These are phyloP conservation scores for Andrographis paniculata DNA, from an alignment of 305 asterid genomes.

Conservation along the genomic window DNA sequence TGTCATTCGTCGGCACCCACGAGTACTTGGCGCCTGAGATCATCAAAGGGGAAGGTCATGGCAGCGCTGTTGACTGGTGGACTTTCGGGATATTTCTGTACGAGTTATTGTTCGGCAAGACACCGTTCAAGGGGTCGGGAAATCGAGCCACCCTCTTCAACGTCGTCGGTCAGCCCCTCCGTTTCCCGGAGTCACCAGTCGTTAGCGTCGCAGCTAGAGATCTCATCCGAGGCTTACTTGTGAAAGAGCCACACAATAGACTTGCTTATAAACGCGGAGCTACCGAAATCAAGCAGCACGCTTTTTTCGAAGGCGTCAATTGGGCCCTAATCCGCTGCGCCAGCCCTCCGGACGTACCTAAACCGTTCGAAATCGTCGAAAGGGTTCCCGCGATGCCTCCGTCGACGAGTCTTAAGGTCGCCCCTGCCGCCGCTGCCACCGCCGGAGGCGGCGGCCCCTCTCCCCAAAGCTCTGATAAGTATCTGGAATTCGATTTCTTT, in stretches of 20 bases:
- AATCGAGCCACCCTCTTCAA: conserved; percentile 84
- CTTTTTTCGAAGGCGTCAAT: conserved; percentile 90
- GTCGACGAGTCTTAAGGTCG: conserved; percentile 31
- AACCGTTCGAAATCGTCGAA: conserved; percentile 68
- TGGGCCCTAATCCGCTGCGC: conserved; percentile 97
- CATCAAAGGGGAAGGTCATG: conserved; percentile 96
- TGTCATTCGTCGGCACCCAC: conserved; percentile 96
- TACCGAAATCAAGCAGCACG: conserved; percentile 89
- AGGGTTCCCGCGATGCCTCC: conserved; percentile 40
- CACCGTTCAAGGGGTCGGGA: conserved; percentile 91
- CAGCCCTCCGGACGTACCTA: conserved; percentile 78
- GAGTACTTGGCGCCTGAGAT: too few relatives aligned
- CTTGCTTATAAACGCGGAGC: conserved; percentile 92
- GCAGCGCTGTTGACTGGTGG: conserved; percentile 99
- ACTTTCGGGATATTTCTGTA: conserved; percentile 80
- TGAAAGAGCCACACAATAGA: conserved; percentile 85
- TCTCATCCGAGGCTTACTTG: conserved; percentile 73
- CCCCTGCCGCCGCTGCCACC: conserved; percentile 18
- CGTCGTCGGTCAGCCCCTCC: conserved; percentile 84
- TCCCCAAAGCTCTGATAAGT: conserved; percentile 42
- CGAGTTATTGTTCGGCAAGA: conserved; percentile 79
- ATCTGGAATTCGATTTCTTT: conserved; percentile 83
- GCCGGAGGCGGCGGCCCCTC: conserved; percentile 19
- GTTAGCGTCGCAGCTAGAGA: conserved; percentile 84
- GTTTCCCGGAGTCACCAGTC: conserved; percentile 78